These are phyloP conservation scores for Clarireedia homoeocarpa DNA, from an alignment of 2,329 filamentous ascomycete genomes.

Conservation along the genomic window DNA sequence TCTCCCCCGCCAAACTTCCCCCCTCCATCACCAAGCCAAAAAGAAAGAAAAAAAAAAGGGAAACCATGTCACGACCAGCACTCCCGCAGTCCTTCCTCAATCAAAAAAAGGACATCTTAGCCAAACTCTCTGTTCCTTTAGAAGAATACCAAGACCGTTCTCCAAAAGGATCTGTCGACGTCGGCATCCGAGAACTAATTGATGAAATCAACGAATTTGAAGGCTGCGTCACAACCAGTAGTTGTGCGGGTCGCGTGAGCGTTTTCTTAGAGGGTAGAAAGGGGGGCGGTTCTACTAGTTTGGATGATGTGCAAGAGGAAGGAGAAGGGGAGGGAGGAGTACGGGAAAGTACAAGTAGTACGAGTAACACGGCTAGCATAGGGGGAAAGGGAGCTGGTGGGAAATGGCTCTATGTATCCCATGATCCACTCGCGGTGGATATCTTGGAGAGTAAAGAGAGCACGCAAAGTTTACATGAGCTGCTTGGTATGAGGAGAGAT, in stretches of 20 bases:
- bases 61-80: neutral
- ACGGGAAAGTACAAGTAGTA: conserved; percentile 4
- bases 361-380: conserved; percentile 33
- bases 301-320: conserved; percentile 8
- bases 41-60: neutral
- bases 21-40: neutral
- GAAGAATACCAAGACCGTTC: conserved; percentile 73
- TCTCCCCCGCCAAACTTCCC: neutral
- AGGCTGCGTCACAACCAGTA: conserved; percentile 85
- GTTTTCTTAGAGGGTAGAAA: conserved; percentile 79
- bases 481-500: conserved; percentile 36
- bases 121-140: conserved; percentile 59
- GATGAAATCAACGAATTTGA: conserved; percentile 65
- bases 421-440: conserved; percentile 53
- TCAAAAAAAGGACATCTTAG: conserved; percentile 68
- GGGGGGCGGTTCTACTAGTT: conserved; percentile 5
- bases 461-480: conserved; percentile 22
- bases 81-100: conserved; percentile 38
- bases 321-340: neutral
- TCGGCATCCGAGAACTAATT: conserved; percentile 69
- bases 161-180: conserved; percentile 82
- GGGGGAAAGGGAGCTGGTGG: conserved; percentile 84
- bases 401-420: conserved; percentile 80
- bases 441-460: conserved; percentile 13
- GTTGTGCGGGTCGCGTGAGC: conserved; percentile 79